phyloP scores from a whole-genome alignment of 2,329 filamentous ascomycete species.

The Blastomyces emzantsi region DNA sequence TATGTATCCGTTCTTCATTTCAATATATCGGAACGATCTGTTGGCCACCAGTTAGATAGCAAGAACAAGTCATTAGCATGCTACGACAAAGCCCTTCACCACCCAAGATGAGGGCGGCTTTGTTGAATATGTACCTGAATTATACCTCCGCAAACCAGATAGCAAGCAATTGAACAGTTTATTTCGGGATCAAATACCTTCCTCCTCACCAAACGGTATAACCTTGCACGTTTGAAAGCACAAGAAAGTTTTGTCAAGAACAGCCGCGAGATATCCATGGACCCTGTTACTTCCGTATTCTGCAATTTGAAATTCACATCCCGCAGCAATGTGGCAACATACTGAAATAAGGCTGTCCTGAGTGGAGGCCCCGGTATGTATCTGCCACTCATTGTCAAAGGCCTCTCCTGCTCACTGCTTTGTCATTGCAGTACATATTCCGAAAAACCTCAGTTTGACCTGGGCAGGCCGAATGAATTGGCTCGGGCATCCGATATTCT shows the following conservation, averaged over 20 bases:
- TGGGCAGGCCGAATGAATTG: neutral
- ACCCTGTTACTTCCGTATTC: neutral
- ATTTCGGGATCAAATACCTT: neutral
- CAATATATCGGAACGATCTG: neutral
- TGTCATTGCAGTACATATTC: neutral
- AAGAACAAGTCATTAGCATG: neutral
- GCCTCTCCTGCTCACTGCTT: neutral
- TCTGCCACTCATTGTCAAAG: neutral
- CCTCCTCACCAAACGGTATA: neutral
- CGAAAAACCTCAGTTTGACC: neutral
- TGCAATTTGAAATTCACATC: neutral
- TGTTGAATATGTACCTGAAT: conserved; percentile 1
- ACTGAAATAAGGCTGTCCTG: neutral
- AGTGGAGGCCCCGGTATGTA: neutral
- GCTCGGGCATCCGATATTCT: neutral
- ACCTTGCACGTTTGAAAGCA: neutral
- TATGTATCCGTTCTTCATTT: neutral
- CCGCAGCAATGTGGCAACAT: neutral
- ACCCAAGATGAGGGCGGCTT: neutral
- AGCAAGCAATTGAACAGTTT: neutral
- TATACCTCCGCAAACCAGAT: neutral
- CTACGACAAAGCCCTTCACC: neutral
- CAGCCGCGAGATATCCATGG: neutral
- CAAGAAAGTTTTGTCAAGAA: neutral
- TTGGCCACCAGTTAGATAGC: neutral